Conservation (phyloP, 768 basidiomycete species). For the Clitopilus hobsonii region DNA sequence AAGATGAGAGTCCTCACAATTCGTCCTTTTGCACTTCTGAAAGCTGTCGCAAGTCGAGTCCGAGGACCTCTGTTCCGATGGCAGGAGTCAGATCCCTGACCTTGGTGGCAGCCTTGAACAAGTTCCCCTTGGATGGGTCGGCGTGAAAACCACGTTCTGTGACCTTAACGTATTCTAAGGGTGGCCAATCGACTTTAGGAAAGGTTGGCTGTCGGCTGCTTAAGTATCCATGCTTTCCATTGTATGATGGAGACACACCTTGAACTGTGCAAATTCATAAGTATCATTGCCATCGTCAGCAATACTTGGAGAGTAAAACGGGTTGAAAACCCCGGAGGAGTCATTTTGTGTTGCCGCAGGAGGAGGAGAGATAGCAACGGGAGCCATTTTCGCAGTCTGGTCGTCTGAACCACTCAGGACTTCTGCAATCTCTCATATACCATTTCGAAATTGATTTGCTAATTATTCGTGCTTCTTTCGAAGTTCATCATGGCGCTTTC, state of each 20-base stretch:
- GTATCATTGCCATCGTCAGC: constrained; percentile 43
- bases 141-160: constrained; percentile 65
- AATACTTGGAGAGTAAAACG: constrained; percentile 63
- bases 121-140: constrained; percentile 61
- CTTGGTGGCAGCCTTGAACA: constrained; percentile 62
- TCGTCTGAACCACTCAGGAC: background rate
- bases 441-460: background rate
- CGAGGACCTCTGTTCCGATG: constrained; percentile 72
- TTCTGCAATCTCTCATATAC: background rate
- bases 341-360: constrained; percentile 11
- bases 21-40: constrained; percentile 72
- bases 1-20: constrained; percentile 41
- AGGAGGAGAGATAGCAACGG: background rate
- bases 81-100: constrained; percentile 65
- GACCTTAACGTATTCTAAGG: constrained; percentile 52
- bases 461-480: background rate
- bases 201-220: constrained; percentile 47
- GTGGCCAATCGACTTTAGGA: constrained; percentile 61
- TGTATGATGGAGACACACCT: constrained; percentile 32
- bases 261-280: constrained; percentile 57
- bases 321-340: constrained; percentile 40
- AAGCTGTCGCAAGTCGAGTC: constrained; percentile 70
- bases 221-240: no score
- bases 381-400: background rate
- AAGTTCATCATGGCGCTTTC: background rate